Conservation (phyloP, 2,329 filamentous ascomycete species). For the Sarocladium kiliense region DNA sequence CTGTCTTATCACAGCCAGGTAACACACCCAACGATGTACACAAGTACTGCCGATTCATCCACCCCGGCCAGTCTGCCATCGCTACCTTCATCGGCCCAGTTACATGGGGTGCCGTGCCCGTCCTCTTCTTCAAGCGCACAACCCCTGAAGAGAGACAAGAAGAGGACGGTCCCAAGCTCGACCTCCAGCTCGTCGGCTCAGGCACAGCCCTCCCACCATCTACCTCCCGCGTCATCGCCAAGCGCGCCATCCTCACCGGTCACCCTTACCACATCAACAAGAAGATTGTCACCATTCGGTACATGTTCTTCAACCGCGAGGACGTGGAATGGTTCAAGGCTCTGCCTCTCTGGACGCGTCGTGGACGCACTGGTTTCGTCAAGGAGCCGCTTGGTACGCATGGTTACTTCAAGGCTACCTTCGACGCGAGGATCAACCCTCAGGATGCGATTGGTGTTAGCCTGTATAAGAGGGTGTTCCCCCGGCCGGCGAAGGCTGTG, state of each 20-base stretch:
- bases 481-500: slow-evolving; percentile 40
- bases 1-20: slow-evolving; percentile 83
- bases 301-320: slow-evolving; percentile 99
- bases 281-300: slow-evolving; percentile 90
- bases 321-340: slow-evolving; percentile 99
- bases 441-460: slow-evolving; percentile 91
- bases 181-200: slow-evolving; percentile 72
- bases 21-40: slow-evolving; percentile 94
- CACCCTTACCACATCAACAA: slow-evolving; percentile 99
- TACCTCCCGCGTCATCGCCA: slow-evolving; percentile 78
- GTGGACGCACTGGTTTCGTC: slow-evolving; percentile 83
- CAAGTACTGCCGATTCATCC: slow-evolving; percentile 89
- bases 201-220: slow-evolving; percentile 79
- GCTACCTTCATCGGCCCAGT: slow-evolving; percentile 87
- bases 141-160: slow-evolving; percentile 32
- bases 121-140: slow-evolving; percentile 75
- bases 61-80: slow-evolving; percentile 84
- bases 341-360: slow-evolving; percentile 86
- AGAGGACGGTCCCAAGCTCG: slow-evolving; percentile 37
- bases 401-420: slow-evolving; percentile 99
- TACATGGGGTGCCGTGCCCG: slow-evolving; percentile 87
- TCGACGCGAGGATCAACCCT: slow-evolving; percentile 92
- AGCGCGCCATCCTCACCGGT: slow-evolving; percentile 88
- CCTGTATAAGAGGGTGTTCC: slow-evolving; percentile 81
- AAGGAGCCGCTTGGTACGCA: slow-evolving; percentile 95